Percentiles rank a stretch among this genome's conserved stretches.
These are phyloP conservation scores for Xerocomus amazonicus DNA, from an alignment of 1,284 basidiomycete genomes.

Conservation along the genomic window DNA sequence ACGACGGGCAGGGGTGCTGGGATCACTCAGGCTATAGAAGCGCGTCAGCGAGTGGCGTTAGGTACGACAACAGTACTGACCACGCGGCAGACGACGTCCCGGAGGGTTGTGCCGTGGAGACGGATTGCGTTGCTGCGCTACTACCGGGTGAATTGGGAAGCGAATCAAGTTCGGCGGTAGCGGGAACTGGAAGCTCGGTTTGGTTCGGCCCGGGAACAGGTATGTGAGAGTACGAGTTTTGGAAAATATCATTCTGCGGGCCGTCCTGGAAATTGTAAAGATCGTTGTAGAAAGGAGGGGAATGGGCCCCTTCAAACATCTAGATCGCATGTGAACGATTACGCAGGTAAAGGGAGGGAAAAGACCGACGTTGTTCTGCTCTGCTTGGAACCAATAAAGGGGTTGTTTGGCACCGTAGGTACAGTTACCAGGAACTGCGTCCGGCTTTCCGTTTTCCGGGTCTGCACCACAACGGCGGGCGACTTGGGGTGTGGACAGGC, in stretches of 20 bases:
- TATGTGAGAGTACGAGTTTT: constrained; percentile 18
- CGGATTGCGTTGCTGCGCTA: not conserved
- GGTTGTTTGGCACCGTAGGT: constrained; percentile 64
- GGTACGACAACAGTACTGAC: constrained; percentile 7
- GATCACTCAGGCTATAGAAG: constrained; percentile 3
- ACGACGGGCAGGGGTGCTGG: constrained; percentile 9
- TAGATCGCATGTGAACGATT: constrained; percentile 8
- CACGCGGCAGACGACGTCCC: not conserved
- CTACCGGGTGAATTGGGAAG: not conserved
- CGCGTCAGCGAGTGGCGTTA: not conserved
- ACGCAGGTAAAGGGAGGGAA: too few relatives aligned
- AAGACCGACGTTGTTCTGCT: constrained; percentile 51
- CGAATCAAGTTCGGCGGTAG: not conserved
- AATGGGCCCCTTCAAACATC: constrained; percentile 43
- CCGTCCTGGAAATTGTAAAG: constrained; percentile 45
- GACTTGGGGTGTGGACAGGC: constrained; percentile 50
- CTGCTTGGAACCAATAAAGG: constrained; percentile 62
- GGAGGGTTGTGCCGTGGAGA: not conserved
- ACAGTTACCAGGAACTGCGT: constrained; percentile 56
- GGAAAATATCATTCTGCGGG: constrained; percentile 50
- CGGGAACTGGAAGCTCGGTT: constrained; percentile 20
- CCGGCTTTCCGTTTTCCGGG: constrained; percentile 36
- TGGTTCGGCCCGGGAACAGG: constrained; percentile 26
- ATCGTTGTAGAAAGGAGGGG: constrained; percentile 43
- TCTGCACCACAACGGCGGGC: constrained; percentile 60